A percentile compares a stretch with the other conserved stretches of the same genome.
phyloP scores from a whole-genome alignment of 2,329 filamentous ascomycete genomes.

The Aspergillus sp. region DNA sequence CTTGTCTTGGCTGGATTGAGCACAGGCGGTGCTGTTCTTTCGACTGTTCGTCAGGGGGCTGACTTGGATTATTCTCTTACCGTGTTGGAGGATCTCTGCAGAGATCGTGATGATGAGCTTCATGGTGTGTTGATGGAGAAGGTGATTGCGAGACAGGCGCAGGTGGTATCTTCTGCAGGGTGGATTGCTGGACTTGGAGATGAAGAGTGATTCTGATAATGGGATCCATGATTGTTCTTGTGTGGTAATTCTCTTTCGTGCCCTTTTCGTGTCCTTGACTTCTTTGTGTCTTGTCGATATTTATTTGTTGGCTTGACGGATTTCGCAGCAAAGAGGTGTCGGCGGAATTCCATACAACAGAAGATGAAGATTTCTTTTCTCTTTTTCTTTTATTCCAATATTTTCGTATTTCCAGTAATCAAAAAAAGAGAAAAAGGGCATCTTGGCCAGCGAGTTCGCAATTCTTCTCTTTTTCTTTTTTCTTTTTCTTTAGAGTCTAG shows the following conservation, averaged over 20 bases:
- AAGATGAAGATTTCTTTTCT: too few species aligned
- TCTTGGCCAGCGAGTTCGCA: too few species aligned
- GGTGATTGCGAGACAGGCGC: constrained; percentile 26
- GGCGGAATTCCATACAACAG: too few species aligned
- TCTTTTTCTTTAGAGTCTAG: background rate
- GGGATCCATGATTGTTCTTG: background rate
- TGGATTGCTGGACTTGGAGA: constrained; percentile 20
- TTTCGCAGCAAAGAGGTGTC: background rate
- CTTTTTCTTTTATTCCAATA: too few species aligned
- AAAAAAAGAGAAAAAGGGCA: too few species aligned
- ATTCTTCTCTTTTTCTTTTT: too few species aligned
- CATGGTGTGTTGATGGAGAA: constrained; percentile 30
- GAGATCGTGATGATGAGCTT: constrained; percentile 28
- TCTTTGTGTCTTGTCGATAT: background rate
- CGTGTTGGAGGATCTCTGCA: constrained; percentile 31
- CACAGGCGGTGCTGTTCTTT: constrained; percentile 34
- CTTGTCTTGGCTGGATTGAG: constrained; percentile 31
- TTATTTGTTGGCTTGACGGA: background rate
- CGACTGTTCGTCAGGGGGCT: constrained; percentile 30
- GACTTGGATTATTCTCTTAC: constrained; percentile 33
- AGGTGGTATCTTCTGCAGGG: constrained; percentile 19
- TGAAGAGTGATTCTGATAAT: background rate
- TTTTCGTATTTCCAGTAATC: too few species aligned
- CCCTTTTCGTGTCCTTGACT: background rate
- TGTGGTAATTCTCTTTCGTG: background rate